Evolutionary conservation across 2,329 filamentous ascomycete genomes (phyloP), one percentile per base, ranked within the genome.

Genomic region (Colletotrichum incanum): DNA sequence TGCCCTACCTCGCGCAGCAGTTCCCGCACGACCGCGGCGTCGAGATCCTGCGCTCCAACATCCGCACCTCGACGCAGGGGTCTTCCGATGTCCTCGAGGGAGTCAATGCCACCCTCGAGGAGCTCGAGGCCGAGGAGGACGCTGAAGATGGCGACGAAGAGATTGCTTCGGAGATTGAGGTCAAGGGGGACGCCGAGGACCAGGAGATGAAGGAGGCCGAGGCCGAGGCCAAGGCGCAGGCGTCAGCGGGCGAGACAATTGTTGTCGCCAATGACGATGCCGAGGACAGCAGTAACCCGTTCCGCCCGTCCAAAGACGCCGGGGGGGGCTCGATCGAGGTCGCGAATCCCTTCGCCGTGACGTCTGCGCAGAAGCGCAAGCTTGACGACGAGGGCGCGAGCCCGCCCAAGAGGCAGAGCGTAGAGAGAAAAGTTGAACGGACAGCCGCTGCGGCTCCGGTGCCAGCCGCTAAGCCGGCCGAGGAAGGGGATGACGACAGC

Each of bases 1-100:
- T 98, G 59, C 95, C 96, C 0, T 93, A 97, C 76, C 84, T 98
- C 34, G 89, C 91, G 9, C 88, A 91, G 66, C 87, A 89, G 62
- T 93, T 91, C 76, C 86, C 91, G 0, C 80, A 87, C 14, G 89
- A 92, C 61, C 85, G 89, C 68, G 88, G 88, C 20, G 89, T 96
- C 1, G 95, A 98, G 81, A 88, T 93, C 12, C 80, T 98, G 67
- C 85, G 89, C 56, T 88, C 86, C 75, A 90, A 89, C 74, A 83
- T 94, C 28, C 84, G 88, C 11, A 82, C 83, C 74, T 76, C 62
- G 75, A 78, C 66, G 16, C 73, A 73, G 47, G 62, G 47, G 0
- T 56, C 71, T 0, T 23, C 67, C 14, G 70, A 65, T n/a, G 60
- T 52, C 26, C 37, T 65, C 54, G 71, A 73, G n/a, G 56, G 47